A percentile compares a stretch with the other conserved stretches of the same genome.
These are phyloP conservation scores for Rhodotorula sp. DNA, from an alignment of 1,284 basidiomycete genomes.

Conservation along the genomic window DNA sequence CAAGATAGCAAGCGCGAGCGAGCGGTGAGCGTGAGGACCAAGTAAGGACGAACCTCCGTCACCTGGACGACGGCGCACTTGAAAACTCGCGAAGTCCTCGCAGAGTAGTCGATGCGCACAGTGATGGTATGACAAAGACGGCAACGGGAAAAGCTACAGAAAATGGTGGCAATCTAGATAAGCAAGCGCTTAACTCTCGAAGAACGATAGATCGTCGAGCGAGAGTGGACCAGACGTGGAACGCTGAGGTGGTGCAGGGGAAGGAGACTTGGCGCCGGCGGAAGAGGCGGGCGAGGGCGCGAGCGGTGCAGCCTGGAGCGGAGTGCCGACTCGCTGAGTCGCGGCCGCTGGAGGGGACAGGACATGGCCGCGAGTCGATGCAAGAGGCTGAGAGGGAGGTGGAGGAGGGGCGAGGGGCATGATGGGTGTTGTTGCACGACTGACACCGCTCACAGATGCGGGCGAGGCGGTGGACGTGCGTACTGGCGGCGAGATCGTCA, in stretches of 20 bases:
- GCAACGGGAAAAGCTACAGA: too few relatives aligned
- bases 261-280: background rate
- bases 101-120: too few relatives aligned
- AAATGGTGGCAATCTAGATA: background rate
- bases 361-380: background rate
- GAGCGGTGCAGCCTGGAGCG: background rate
- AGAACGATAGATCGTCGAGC: conserved; percentile 27
- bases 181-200: conserved; percentile 11
- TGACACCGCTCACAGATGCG: background rate
- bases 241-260: background rate
- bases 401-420: conserved; percentile 36
- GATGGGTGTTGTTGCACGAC: conserved; percentile 15
- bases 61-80: too few relatives aligned
- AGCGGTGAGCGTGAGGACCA: background rate
- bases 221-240: conserved; percentile 15
- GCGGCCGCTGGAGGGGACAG: background rate
- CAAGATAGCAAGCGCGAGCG: background rate
- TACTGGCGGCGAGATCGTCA: conserved; percentile 13
- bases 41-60: background rate
- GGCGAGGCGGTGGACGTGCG: conserved; percentile 18
- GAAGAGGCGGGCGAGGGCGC: background rate
- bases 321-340: background rate
- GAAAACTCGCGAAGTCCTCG: too few relatives aligned
- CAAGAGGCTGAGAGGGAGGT: conserved; percentile 32
- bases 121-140: background rate